Evolutionary conservation across 2,329 filamentous ascomycete species (phyloP).

Genomic region (Huntiella omanensis): DNA sequence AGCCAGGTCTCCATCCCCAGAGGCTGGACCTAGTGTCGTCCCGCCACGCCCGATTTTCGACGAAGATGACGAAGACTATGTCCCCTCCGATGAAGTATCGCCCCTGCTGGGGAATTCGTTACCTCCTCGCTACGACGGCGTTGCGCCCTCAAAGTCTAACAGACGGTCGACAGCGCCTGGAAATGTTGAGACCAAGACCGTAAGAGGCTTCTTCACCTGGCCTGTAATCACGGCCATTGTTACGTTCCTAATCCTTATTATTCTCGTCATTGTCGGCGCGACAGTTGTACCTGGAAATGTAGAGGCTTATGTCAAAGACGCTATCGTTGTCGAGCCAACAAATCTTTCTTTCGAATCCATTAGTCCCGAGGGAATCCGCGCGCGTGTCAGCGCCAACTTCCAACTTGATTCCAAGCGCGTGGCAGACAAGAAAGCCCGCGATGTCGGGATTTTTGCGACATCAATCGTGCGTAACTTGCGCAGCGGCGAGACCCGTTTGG

Average conservation of each 20-base stretch:
- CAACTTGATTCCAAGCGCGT: constrained; percentile 63
- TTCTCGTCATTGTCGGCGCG: constrained; percentile 55
- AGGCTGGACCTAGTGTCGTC: not conserved
- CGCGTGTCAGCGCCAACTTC: constrained; percentile 68
- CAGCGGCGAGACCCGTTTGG: constrained; percentile 50
- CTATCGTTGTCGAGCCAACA: constrained; percentile 63
- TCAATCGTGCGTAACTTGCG: constrained; percentile 64
- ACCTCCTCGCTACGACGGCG: constrained; percentile 22
- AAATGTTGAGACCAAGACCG: constrained; percentile 13
- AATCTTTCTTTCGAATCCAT: constrained; percentile 73
- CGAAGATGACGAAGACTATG: constrained; percentile 15
- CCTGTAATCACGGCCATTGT: constrained; percentile 58
- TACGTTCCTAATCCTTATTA: constrained; percentile 39
- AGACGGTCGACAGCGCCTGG: constrained; percentile 9
- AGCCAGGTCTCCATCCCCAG: not conserved
- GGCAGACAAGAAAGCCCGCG: constrained; percentile 47
- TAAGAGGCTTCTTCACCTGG: constrained; percentile 28
- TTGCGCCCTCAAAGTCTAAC: constrained; percentile 16
- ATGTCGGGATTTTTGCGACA: constrained; percentile 59
- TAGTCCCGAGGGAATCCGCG: constrained; percentile 56
- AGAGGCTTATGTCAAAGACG: constrained; percentile 71
- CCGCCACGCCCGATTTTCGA: constrained; percentile 13
- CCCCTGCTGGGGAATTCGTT: constrained; percentile 27
- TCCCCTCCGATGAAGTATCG: constrained; percentile 25
- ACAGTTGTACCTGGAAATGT: constrained; percentile 68